Conservation (phyloP, 371 early-diverging fungal species). For the Edhazardia aedis region DNA sequence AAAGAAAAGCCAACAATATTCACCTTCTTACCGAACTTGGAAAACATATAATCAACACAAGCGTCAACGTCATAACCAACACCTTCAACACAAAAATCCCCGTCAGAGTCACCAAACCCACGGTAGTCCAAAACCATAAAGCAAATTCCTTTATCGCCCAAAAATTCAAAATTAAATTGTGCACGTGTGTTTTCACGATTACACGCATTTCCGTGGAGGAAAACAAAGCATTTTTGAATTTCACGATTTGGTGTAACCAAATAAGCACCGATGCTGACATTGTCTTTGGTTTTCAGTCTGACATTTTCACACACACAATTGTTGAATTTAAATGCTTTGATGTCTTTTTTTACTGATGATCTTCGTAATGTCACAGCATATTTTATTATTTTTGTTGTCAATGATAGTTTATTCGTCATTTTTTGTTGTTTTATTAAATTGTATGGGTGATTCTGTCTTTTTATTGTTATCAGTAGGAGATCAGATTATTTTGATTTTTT, state of each 20-base stretch:
- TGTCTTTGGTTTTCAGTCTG: constrained; percentile 2
- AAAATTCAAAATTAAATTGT: constrained; percentile 5
- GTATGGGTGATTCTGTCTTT: no score
- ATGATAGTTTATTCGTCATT: no score
- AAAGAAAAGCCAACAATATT: constrained; percentile 30
- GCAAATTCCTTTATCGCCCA: constrained; percentile 9
- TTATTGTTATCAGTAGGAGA: no score
- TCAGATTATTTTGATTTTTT: no score
- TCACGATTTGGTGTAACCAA: constrained; percentile 5
- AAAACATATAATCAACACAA: constrained; percentile 15
- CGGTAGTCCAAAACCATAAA: constrained; percentile 33
- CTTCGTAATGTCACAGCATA: no score
- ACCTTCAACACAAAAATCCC: constrained; percentile 10
- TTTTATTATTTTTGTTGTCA: no score
- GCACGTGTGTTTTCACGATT: constrained; percentile 3
- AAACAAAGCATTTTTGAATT: constrained; percentile 6
- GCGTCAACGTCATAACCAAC: constrained; percentile 26
- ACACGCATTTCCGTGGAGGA: constrained; percentile 21
- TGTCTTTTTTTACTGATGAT: no score
- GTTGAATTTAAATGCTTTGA: no score
- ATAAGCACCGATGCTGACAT: constrained; percentile 12
- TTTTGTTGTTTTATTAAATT: no score
- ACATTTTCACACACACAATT: constrained; percentile 1
- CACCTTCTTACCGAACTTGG: constrained; percentile 7
- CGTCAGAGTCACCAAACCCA: constrained; percentile 39